Percentiles rank a stretch among this genome's conserved stretches.
These are phyloP conservation scores for Phytophthora rubi DNA, from an alignment of 352 stramenopile species.

Conservation along the genomic window DNA sequence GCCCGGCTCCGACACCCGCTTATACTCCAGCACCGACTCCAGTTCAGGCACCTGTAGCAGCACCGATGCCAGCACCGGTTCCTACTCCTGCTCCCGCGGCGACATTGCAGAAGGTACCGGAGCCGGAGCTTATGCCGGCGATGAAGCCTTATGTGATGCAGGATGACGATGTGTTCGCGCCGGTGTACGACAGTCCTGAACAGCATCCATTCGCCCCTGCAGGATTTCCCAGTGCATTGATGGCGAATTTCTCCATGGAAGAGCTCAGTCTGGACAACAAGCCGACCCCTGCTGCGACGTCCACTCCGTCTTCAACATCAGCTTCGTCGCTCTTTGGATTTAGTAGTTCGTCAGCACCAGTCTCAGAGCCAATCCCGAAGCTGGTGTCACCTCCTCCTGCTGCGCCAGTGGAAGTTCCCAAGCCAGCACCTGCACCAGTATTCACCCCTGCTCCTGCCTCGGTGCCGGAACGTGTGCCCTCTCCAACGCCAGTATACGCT, in stretches of 20 bases:
- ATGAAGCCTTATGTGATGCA: slow-evolving; percentile 48
- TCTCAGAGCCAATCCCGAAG: slow-evolving; percentile 16
- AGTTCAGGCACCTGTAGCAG: slow-evolving; percentile 8
- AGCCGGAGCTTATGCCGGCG: slow-evolving; percentile 33
- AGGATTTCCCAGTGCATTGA: slow-evolving; percentile 43
- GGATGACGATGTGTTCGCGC: slow-evolving; percentile 36
- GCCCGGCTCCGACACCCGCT: slow-evolving; percentile 6
- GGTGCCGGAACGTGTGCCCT: slow-evolving; percentile 1
- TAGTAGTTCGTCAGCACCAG: slow-evolving; percentile 12
- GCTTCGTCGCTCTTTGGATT: slow-evolving; percentile 42
- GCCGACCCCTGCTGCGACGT: slow-evolving; percentile 20
- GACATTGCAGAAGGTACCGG: slow-evolving; percentile 31
- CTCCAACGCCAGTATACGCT: not conserved
- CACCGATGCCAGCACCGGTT: not conserved
- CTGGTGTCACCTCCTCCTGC: slow-evolving; percentile 10
- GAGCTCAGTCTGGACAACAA: slow-evolving; percentile 44
- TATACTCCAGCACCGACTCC: slow-evolving; percentile 12
- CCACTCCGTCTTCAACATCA: slow-evolving; percentile 21
- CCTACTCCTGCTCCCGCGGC: slow-evolving; percentile 16
- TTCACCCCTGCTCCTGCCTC: slow-evolving; percentile 9
- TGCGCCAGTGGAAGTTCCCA: slow-evolving; percentile 9
- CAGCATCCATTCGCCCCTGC: slow-evolving; percentile 20
- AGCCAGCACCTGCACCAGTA: slow-evolving; percentile 17
- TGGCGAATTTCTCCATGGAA: slow-evolving; percentile 59
- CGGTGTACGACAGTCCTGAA: slow-evolving; percentile 25